These are phyloP conservation scores for Hemileccinum rubropunctum DNA, from an alignment of 768 basidiomycete species.

Conservation along the genomic window DNA sequence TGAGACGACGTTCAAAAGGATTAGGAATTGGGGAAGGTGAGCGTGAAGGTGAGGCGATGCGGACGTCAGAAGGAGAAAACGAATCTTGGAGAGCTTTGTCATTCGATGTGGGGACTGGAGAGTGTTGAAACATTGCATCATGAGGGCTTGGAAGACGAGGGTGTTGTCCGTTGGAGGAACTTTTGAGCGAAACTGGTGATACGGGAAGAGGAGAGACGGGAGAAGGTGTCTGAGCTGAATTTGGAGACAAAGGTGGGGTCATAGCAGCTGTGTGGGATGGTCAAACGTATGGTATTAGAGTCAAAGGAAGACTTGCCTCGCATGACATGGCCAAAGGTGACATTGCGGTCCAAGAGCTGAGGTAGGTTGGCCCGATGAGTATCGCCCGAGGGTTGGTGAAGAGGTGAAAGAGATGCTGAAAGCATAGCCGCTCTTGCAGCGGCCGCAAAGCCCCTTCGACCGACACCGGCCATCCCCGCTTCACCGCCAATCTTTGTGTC, in stretches of 20 bases:
- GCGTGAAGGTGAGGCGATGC: slow-evolving; percentile 29
- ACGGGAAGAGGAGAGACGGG: slow-evolving; percentile 32
- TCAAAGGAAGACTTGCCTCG: slow-evolving; percentile 27
- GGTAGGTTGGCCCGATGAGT: slow-evolving; percentile 36
- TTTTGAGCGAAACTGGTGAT: slow-evolving; percentile 24
- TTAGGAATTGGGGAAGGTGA: slow-evolving; percentile 66
- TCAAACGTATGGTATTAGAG: slow-evolving; percentile 5
- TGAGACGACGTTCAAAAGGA: slow-evolving; percentile 87
- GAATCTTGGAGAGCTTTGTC: slow-evolving; percentile 18
- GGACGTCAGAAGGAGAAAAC: slow-evolving; percentile 23
- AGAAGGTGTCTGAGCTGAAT: slow-evolving; percentile 31
- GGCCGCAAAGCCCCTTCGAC: slow-evolving; percentile 77
- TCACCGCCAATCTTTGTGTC: slow-evolving; percentile 74
- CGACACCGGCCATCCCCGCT: slow-evolving; percentile 91
- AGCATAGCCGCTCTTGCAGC: slow-evolving; percentile 65
- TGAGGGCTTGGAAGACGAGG: slow-evolving; percentile 21
- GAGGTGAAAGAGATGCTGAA: slow-evolving; percentile 20
- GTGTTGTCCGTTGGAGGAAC: slow-evolving; percentile 12
- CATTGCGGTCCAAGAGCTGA: slow-evolving; percentile 46
- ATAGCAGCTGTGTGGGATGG: slow-evolving; percentile 21
- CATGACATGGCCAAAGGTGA: slow-evolving; percentile 27
- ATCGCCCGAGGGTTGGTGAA: slow-evolving; percentile 6
- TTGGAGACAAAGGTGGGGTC: slow-evolving; percentile 35
- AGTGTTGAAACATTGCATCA: slow-evolving; percentile 7
- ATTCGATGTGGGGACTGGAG: slow-evolving; percentile 4